Evolutionary conservation across 1,139 yeast species (phyloP), one percentile per base, ranked within the genome.

Genomic region (Schwanniomyces etchellsii): DNA sequence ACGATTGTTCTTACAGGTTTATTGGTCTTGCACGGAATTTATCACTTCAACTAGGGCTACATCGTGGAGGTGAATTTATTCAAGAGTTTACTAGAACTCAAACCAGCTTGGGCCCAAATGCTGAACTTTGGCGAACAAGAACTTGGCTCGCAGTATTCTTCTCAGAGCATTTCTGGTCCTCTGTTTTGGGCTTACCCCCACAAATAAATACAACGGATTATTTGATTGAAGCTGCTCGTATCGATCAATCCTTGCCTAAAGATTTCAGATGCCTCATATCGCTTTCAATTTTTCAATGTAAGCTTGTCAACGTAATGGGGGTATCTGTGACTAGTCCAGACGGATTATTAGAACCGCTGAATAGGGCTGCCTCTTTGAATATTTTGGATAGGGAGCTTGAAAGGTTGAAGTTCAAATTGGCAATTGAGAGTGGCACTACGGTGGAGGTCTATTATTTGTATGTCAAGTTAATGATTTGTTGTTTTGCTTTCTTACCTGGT

Each of bases 111-210:
- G 74, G 73, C 4, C 93, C 94, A 0, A 88, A 88, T 55, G 91
- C 96, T 3, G 96, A 86, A 44, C 80, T 80, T 50, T 89, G 96
- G 96, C 70, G 97, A 52, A 86, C 96, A 1, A 67, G 96, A 42
- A 77, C 95, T 1, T 89, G 96, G 96, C 61, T 86, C 21, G 88
- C 93, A 0, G 81, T 85, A 3, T 89, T 84, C 52, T 82, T 88
- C 48, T 72, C 85, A 35, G 96, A 88, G 50, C 94, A 86, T 43
- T 83, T 88, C 48, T 85, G 95, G 94, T 81, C 94, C 10, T 83
- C 94, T 11, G 77, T 80, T 26, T 60, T 88, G 33, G 96, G 96
- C 1, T 62, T 89, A 31, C 96, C 96, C 1, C 91, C 96, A 1
- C 79, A 86, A 7, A 74, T 85, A 40, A 64, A 56, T 35, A 82